Base-by-base conservation (phyloP, 805 yeast genomes). In the Kodamaea laetipori region DNA sequence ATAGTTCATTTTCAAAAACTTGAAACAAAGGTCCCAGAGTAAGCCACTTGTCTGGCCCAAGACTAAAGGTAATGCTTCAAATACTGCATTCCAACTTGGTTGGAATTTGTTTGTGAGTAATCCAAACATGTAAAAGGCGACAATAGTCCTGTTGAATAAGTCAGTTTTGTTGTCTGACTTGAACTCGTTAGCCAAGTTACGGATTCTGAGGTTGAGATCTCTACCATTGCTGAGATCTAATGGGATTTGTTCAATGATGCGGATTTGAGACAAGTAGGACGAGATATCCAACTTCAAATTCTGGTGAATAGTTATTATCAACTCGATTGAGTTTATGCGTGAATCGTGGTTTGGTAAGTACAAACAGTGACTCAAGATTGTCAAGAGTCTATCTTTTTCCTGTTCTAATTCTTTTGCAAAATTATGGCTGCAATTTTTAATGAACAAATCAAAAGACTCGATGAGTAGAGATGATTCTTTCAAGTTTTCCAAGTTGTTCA, bases 71-170 rank as follows among this genome's bases (percentile, higher is more conserved):
- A 87, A 56, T 3, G 77, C 74, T 47, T 84, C 92, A 42, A 73
- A 66, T 1, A 86, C 85, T 4, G 85, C 89, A 13, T 78, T 76
- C 96, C 96, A 90, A 10, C 85, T 74, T 0, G 98, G 98, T 44
- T 88, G 85, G 53, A 92, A 89, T 45, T 79, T 77, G 25, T 82
- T 81, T 3, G 88, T 72, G 33, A 90, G 64, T 47, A 86, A 73
- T 25, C 98, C 98, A 42, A 70, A 57, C 16, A 62, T 40, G 40
- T 53, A 70, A 21, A 57, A 52, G 51, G 85, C 75, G 28, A 64
- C 45, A 7, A 57, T 37, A 4, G 39, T 39, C 12, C 55, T 48
- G 12, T 58, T 62, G 4, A 55, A 31, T 1, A 40, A 39, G 4
- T 56, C 37, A 5, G 51, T 47, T 10, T 41, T 39, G 8, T 26